Evolutionary conservation across 2,329 filamentous ascomycete species (phyloP).

Genomic region (Gremmenia infestans): DNA sequence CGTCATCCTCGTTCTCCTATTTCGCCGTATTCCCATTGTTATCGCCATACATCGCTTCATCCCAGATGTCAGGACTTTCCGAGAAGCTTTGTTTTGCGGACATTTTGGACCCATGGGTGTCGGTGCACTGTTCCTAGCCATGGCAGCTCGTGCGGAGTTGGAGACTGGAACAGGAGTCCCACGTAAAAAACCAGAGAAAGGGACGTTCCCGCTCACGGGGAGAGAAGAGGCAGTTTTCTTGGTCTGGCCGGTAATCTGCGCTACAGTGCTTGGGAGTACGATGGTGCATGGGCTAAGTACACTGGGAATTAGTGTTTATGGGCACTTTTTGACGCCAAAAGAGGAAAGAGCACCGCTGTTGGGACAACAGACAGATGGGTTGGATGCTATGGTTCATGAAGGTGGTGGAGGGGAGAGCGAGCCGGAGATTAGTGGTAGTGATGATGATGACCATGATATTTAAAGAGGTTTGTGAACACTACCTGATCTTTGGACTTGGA

Average conservation of each 20-base stretch:
- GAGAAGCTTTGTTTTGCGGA: constrained; percentile 49
- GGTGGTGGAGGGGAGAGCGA: constrained; percentile 26
- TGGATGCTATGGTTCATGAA: constrained; percentile 46
- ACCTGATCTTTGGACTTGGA: neutral
- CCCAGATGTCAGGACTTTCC: constrained; percentile 43
- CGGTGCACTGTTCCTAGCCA: constrained; percentile 50
- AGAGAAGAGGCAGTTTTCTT: constrained; percentile 37
- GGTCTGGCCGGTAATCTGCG: constrained; percentile 51
- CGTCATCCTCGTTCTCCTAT: constrained; percentile 44
- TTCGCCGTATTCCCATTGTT: constrained; percentile 48
- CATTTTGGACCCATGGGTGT: constrained; percentile 56
- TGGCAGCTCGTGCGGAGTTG: constrained; percentile 48
- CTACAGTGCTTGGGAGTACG: constrained; percentile 48
- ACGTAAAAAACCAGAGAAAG: constrained; percentile 37
- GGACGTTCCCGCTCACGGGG: constrained; percentile 26
- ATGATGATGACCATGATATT: neutral
- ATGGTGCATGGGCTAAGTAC: constrained; percentile 51
- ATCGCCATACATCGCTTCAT: constrained; percentile 42
- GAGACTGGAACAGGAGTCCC: constrained; percentile 44
- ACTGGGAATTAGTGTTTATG: constrained; percentile 42
- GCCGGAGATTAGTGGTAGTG: constrained; percentile 1
- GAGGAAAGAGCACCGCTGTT: constrained; percentile 45
- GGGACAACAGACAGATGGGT: constrained; percentile 43
- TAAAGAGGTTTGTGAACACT: neutral
- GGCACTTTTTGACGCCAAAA: constrained; percentile 42